Evolutionary conservation across 106 monocot genomes (phyloP), one percentile per base, ranked within the genome.

Genomic region (Dendrobium officinale): DNA sequence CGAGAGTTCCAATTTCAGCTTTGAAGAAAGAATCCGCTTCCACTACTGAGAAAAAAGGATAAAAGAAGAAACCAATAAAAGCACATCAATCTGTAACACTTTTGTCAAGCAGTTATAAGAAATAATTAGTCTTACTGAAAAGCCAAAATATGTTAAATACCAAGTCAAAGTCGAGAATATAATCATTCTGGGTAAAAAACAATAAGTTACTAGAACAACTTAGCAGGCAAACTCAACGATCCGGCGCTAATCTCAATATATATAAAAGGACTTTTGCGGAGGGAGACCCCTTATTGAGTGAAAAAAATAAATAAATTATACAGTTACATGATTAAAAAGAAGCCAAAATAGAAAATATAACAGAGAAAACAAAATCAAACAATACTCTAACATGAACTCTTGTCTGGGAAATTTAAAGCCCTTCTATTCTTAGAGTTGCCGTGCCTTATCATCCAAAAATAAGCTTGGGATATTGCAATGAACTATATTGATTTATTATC

Each of bases 11-110:
- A 26, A 79, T 82, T 88, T 97, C 90, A 27, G 75, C 84, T 86
- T 91, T 88, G 66, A 94, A 89, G 75, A 94, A 89, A 79, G 89
- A 79, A 89, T 98, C 92, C 1, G 87, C 86, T 82, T 94, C 94
- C 77, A 98, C 85, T 77, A 91, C 97, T 98, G 79, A 22, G 75
- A 79, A 41, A 37, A 78, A 77, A 75, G 13, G 6, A 61, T 61
- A n/a, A 61, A 61, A 61, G n/a, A 61, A 61, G 61, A 61, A 0
- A 24, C 27, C 10, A 49, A 15, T 18, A 9, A 48, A 7, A 49
- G 76, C n/a, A 27, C 41, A 42, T 44, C 8, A 74, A 74, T 74
- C 41, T 44, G 19, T 22, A 43, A n/a, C 74, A 44, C 74, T 41
- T 20, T n/a, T 6, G 43, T 43, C 19, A 17, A 5, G 61, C 4